A percentile compares a stretch with the other conserved stretches of the same genome.
These are phyloP conservation scores for Colletotrichum falcatum DNA, from an alignment of 2,329 filamentous ascomycete genomes.

Conservation along the genomic window DNA sequence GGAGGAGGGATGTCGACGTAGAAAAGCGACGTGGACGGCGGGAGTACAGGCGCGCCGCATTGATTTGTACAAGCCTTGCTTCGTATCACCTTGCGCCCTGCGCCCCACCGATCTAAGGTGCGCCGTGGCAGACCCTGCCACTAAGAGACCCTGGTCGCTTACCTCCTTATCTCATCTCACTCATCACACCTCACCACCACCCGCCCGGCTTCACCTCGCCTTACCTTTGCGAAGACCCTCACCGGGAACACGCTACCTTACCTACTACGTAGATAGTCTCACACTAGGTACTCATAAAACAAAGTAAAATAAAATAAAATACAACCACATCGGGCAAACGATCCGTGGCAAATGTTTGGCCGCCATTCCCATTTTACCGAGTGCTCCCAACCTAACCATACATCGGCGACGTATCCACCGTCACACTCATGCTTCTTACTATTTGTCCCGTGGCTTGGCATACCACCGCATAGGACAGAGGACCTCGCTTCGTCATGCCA, in stretches of 20 bases:
- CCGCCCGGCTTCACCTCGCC: background rate
- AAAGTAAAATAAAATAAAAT: background rate
- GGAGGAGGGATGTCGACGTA: too few species aligned
- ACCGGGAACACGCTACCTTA: background rate
- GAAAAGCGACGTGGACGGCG: background rate
- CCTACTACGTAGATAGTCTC: too few species aligned
- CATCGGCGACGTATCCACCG: background rate
- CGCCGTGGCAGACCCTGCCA: background rate
- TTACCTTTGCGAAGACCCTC: background rate
- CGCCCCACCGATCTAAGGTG: slow-evolving; percentile 4
- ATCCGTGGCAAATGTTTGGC: background rate
- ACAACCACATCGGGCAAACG: background rate
- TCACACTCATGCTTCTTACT: background rate
- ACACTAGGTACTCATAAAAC: background rate
- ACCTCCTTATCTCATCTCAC: slow-evolving; percentile 17
- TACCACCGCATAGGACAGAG: background rate
- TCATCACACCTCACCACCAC: slow-evolving; percentile 5
- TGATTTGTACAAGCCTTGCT: slow-evolving; percentile 3
- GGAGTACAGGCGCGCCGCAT: background rate
- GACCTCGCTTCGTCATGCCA: slow-evolving; percentile 3
- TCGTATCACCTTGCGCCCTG: slow-evolving; percentile 4
- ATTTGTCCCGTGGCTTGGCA: background rate
- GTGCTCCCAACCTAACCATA: background rate
- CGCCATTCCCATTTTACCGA: background rate
- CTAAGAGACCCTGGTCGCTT: background rate